Percentiles rank a stretch among this genome's conserved stretches.
These are phyloP conservation scores for Fonsecaea erecta DNA, from an alignment of 2,329 filamentous ascomycete genomes.

Conservation along the genomic window DNA sequence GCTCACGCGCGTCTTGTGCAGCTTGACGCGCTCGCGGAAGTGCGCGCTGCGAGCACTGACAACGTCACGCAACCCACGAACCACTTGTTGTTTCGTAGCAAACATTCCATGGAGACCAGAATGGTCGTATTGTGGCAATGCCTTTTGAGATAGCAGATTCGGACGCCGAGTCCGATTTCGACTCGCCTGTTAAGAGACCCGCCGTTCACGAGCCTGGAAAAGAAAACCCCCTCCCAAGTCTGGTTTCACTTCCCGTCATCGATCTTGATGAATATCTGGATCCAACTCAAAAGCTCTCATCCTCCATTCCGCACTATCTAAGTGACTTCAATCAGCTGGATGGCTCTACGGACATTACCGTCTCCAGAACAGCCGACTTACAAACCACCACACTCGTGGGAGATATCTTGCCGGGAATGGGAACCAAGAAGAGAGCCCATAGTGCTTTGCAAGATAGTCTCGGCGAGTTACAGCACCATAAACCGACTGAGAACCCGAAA, in stretches of 20 bases:
- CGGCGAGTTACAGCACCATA: not conserved
- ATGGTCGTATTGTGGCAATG: conserved; percentile 22
- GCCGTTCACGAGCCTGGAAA: not conserved
- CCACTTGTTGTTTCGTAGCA: not conserved
- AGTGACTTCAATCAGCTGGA: not conserved
- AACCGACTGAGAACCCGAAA: conserved; percentile 8
- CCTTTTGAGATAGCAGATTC: conserved; percentile 37
- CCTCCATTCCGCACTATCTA: conserved; percentile 14
- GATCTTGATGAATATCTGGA: conserved; percentile 35
- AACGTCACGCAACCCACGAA: not conserved
- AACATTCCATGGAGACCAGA: conserved; percentile 1
- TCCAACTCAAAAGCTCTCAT: conserved; percentile 32
- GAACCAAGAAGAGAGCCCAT: conserved; percentile 27
- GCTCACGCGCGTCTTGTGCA: not conserved
- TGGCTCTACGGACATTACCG: not conserved
- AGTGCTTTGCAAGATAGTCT: conserved; percentile 18
- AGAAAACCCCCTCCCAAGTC: not conserved
- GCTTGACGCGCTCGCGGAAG: not conserved
- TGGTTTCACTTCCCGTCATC: conserved; percentile 21
- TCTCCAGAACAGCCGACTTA: not conserved
- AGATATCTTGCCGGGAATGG: conserved; percentile 1
- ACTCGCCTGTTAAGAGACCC: conserved; percentile 19
- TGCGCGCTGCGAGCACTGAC: not conserved
- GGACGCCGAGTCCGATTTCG: conserved; percentile 35
- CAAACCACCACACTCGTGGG: conserved; percentile 5